Evolutionary conservation across 805 yeast species (phyloP).

Genomic region (Sungouiozyma intestinalis): DNA sequence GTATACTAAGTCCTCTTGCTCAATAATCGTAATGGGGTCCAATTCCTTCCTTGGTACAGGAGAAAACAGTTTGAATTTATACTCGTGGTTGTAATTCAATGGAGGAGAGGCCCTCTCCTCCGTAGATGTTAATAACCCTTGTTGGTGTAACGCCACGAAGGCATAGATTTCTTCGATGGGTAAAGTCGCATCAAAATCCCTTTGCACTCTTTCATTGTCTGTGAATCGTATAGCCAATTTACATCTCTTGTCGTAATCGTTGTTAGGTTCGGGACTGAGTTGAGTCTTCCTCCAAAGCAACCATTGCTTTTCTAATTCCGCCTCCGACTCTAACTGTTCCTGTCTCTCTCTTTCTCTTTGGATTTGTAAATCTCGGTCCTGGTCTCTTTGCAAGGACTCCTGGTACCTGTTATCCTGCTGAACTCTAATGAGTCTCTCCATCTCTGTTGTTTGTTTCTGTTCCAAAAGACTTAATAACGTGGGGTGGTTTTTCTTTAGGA

Average conservation of each 20-base stretch:
- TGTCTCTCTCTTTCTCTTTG: conserved; percentile 13
- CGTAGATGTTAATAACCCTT: conserved; percentile 18
- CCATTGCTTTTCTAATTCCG: conserved; percentile 32
- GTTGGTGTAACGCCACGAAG: conserved; percentile 45
- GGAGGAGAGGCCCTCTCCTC: conserved; percentile 24
- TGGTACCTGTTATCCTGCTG: conserved; percentile 75
- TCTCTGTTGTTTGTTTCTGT: conserved; percentile 51
- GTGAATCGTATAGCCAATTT: conserved; percentile 62
- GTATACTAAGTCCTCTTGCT: conserved; percentile 39
- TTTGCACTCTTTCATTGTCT: conserved; percentile 47
- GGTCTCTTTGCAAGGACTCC: conserved; percentile 58
- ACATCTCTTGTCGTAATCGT: conserved; percentile 31
- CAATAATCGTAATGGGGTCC: conserved; percentile 25
- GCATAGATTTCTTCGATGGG: conserved; percentile 59
- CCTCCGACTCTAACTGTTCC: not conserved
- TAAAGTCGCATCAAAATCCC: conserved; percentile 37
- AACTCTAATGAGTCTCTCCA: conserved; percentile 46
- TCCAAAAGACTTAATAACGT: conserved; percentile 45
- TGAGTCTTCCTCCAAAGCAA: conserved; percentile 36
- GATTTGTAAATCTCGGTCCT: conserved; percentile 36
- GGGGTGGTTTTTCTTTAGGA: conserved; percentile 20
- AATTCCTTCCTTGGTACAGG: conserved; percentile 49
- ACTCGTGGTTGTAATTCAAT: conserved; percentile 35
- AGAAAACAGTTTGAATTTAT: conserved; percentile 39
- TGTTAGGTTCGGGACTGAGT: conserved; percentile 26